These are phyloP conservation scores for Pulveroboletus sp. DNA, from an alignment of 768 basidiomycete genomes.

Conservation along the genomic window DNA sequence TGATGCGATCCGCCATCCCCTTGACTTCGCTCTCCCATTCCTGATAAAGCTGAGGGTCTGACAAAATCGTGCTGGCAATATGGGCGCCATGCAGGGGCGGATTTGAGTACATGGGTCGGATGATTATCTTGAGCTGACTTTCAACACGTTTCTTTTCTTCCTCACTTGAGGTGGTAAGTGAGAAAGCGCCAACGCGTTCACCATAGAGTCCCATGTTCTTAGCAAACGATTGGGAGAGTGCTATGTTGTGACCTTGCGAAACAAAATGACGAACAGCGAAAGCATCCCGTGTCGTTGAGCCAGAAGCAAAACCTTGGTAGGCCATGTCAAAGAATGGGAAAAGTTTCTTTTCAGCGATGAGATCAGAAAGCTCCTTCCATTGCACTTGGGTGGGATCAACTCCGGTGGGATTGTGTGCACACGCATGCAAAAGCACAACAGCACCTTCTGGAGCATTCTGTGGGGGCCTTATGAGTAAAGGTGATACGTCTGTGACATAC, in stretches of 20 bases:
- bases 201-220: conserved; percentile 99
- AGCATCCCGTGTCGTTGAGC: conserved; percentile 84
- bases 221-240: conserved; percentile 92
- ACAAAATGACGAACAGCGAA: conserved; percentile 96
- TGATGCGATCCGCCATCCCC: conserved; percentile 93
- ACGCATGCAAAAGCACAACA: conserved; percentile 90
- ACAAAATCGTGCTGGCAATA: conserved; percentile 81
- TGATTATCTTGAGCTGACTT: conserved; percentile 91
- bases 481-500: neutral
- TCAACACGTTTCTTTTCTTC: conserved; percentile 85
- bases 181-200: conserved; percentile 97
- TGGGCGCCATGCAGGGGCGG: conserved; percentile 89
- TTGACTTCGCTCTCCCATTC: conserved; percentile 93
- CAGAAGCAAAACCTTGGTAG: conserved; percentile 98
- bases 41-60: conserved; percentile 64
- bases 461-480: conserved; percentile 10
- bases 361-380: conserved; percentile 86
- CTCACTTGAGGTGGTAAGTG: conserved; percentile 62
- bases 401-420: conserved; percentile 99
- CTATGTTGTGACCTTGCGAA: conserved; percentile 82
- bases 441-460: conserved; percentile 74
- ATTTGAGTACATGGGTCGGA: conserved; percentile 97
- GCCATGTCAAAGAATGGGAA: conserved; percentile 99
- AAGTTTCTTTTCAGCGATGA: conserved; percentile 82
- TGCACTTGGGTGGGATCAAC: conserved; percentile 91